A percentile compares a stretch with the other conserved stretches of the same genome.
Evolutionary conservation across 139 green algal genomes (phyloP).

Genomic region (Picochlorum sp.): DNA sequence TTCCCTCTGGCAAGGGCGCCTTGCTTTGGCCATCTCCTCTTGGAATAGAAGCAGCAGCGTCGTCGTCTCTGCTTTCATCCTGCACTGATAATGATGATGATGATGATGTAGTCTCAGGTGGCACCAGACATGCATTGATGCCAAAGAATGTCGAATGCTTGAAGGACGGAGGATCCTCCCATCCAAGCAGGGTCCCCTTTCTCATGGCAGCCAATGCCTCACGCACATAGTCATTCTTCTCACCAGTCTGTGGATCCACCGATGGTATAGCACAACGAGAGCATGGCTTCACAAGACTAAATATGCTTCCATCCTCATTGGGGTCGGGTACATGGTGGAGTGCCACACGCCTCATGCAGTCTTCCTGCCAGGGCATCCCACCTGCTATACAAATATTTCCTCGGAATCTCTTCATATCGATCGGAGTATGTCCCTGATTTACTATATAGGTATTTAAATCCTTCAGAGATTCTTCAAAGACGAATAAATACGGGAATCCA

Average conservation of each 20-base stretch:
- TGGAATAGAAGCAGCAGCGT: too few relatives aligned
- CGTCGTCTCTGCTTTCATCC: too few relatives aligned
- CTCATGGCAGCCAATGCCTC: slow-evolving; percentile 32
- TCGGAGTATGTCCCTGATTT: neutral
- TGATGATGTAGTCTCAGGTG: neutral
- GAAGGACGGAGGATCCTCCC: slow-evolving; percentile 6
- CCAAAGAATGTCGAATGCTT: slow-evolving; percentile 40
- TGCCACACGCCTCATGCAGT: slow-evolving; percentile 39
- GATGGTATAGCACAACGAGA: slow-evolving; percentile 56
- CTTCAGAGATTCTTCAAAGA: slow-evolving; percentile 38
- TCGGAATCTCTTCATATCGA: slow-evolving; percentile 68
- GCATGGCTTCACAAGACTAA: slow-evolving; percentile 61
- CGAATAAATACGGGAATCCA: slow-evolving; percentile 54
- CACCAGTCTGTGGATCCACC: slow-evolving; percentile 54
- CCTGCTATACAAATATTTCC: slow-evolving; percentile 62
- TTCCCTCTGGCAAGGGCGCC: too few relatives aligned
- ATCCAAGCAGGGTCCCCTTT: slow-evolving; percentile 35
- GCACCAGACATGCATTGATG: neutral
- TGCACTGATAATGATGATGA: too few relatives aligned
- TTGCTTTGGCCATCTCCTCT: too few relatives aligned
- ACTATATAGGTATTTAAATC: slow-evolving; percentile 38
- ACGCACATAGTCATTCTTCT: slow-evolving; percentile 50
- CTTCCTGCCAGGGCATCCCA: slow-evolving; percentile 38
- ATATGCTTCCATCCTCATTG: slow-evolving; percentile 1
- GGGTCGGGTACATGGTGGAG: neutral